phyloP scores from a whole-genome alignment of 1,284 basidiomycete species.

The Puccinia novopanici region DNA sequence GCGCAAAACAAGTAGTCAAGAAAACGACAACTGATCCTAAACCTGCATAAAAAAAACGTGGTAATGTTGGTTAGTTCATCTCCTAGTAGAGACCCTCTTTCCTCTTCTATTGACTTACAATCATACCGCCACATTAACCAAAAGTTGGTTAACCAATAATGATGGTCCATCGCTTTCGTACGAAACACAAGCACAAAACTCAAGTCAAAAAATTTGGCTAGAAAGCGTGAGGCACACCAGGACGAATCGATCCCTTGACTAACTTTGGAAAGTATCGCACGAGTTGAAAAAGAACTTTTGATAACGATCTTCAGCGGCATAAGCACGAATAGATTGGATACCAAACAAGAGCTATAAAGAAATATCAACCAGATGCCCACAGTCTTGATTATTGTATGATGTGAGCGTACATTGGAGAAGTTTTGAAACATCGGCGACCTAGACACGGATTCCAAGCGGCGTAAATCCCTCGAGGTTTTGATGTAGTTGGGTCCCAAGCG shows the following conservation, averaged over 20 bases:
- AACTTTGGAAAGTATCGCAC: slow-evolving; percentile 50
- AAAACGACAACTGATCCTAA: slow-evolving; percentile 49
- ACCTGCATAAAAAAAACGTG: slow-evolving; percentile 59
- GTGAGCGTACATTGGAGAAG: slow-evolving; percentile 46
- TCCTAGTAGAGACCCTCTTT: background rate
- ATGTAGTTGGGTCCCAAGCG: slow-evolving; percentile 45
- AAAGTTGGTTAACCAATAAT: slow-evolving; percentile 56
- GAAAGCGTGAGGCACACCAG: slow-evolving; percentile 50
- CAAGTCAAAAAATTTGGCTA: background rate
- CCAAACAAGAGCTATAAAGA: slow-evolving; percentile 42
- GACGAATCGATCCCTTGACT: background rate
- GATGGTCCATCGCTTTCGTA: slow-evolving; percentile 49
- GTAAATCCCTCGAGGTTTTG: slow-evolving; percentile 55
- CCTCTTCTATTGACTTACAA: slow-evolving; percentile 60
- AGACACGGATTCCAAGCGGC: slow-evolving; percentile 49
- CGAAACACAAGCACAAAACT: background rate
- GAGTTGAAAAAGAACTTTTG: slow-evolving; percentile 57
- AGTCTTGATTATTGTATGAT: background rate
- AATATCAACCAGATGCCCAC: background rate
- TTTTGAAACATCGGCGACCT: slow-evolving; percentile 51
- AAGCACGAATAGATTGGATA: slow-evolving; percentile 50
- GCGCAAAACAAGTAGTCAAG: slow-evolving; percentile 46
- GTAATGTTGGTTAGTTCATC: background rate
- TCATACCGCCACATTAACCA: slow-evolving; percentile 75
- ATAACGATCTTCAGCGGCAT: slow-evolving; percentile 47